Percentiles rank a stretch among this genome's conserved stretches.
phyloP scores from a whole-genome alignment of 345 rosid species.

The Ceriops zippeliana region DNA sequence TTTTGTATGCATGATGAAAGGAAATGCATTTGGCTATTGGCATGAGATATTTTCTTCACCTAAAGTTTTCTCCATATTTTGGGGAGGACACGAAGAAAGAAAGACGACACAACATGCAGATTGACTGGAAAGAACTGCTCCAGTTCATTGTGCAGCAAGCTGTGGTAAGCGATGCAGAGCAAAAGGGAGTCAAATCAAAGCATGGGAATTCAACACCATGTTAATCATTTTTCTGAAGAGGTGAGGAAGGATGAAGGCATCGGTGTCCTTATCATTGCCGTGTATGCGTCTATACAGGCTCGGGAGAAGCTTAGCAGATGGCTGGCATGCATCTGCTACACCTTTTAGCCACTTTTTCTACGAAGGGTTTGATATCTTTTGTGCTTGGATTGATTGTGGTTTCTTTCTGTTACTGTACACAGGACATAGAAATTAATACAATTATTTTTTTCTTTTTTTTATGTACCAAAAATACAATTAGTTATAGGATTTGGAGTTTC shows the following conservation, averaged over 20 bases:
- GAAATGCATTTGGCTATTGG: background rate
- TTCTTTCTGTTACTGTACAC: no score
- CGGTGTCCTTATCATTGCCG: no score
- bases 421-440: no score
- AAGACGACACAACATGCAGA: background rate
- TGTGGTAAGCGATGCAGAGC: background rate
- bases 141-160: background rate
- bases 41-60: constrained; percentile 4
- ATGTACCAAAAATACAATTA: no score
- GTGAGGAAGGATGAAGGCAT: background rate
- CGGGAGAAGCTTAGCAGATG: background rate
- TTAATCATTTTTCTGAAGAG: background rate
- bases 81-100: background rate
- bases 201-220: background rate
- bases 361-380: background rate
- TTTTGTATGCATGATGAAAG: constrained; percentile 5
- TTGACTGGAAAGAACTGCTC: background rate
- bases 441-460: no score
- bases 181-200: constrained; percentile 5
- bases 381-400: background rate
- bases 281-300: background rate
- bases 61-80: background rate
- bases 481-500: no score
- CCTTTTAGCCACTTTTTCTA: background rate
- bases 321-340: background rate